Percentiles rank a stretch among this genome's conserved stretches.
These are phyloP conservation scores for Aspergillus steynii DNA, from an alignment of 495 filamentous ascomycete species.

Conservation along the genomic window DNA sequence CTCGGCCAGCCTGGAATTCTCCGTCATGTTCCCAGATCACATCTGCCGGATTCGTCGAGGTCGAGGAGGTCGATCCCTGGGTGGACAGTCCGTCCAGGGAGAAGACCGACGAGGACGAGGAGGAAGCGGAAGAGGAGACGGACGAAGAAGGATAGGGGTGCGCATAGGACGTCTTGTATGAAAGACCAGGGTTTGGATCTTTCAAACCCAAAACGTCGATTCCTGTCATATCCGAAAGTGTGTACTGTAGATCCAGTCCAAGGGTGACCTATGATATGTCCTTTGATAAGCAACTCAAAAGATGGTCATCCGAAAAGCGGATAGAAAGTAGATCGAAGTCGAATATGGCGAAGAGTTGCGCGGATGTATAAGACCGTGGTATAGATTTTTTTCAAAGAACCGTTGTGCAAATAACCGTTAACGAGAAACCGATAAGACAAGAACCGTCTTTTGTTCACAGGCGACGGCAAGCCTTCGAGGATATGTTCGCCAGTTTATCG, in stretches of 20 bases:
- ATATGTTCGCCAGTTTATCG: constrained; percentile 37
- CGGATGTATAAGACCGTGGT: constrained; percentile 34
- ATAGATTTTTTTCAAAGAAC: constrained; percentile 34
- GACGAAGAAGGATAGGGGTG: constrained; percentile 67
- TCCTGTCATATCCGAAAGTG: constrained; percentile 45
- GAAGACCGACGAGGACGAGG: constrained; percentile 77
- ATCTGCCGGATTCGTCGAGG: constrained; percentile 45
- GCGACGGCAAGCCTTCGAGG: constrained; percentile 50
- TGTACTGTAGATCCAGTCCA: constrained; percentile 13
- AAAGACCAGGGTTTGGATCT: constrained; percentile 41
- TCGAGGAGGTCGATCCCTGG: constrained; percentile 54
- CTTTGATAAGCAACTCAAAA: constrained; percentile 16
- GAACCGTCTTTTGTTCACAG: constrained; percentile 45
- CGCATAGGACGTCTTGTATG: constrained; percentile 40
- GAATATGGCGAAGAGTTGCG: constrained; percentile 10
- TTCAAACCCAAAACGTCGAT: constrained; percentile 53
- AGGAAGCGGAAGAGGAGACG: constrained; percentile 71
- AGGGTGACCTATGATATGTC: constrained; percentile 15
- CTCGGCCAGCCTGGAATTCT: constrained; percentile 33
- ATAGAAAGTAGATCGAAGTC: background rate
- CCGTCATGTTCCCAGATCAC: constrained; percentile 52
- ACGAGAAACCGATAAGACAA: constrained; percentile 48
- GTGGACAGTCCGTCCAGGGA: constrained; percentile 66
- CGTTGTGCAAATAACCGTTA: constrained; percentile 48
- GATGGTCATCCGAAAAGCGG: constrained; percentile 15